Conservation (phyloP, 2,329 filamentous ascomycete genomes). For the Scortechinia acanthostroma region DNA sequence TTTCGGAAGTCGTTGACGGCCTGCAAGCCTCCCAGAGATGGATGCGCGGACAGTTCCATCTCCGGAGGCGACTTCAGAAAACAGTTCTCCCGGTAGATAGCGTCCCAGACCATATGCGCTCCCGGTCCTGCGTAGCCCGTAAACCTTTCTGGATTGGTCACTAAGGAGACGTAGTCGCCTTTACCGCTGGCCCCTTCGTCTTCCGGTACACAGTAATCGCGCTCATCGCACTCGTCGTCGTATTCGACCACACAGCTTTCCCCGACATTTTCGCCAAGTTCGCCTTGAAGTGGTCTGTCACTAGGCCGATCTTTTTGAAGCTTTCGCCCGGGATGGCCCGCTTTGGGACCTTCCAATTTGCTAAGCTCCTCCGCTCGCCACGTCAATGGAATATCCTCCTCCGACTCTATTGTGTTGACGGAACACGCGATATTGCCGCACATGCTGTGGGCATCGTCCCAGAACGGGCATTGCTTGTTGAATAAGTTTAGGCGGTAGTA, state of each 20-base stretch:
- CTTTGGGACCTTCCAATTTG: slow-evolving; percentile 83
- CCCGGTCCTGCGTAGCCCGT: slow-evolving; percentile 86
- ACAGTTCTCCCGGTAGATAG: slow-evolving; percentile 95
- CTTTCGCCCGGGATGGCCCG: slow-evolving; percentile 75
- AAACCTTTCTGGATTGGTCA: slow-evolving; percentile 90
- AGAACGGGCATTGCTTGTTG: slow-evolving; percentile 91
- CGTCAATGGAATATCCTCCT: slow-evolving; percentile 83
- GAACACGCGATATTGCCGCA: slow-evolving; percentile 96
- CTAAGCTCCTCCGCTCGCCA: slow-evolving; percentile 90
- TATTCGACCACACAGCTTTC: slow-evolving; percentile 97
- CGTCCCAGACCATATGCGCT: slow-evolving; percentile 86
- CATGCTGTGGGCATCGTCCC: slow-evolving; percentile 86
- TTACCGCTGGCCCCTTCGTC: slow-evolving; percentile 81
- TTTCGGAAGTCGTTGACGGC: slow-evolving; percentile 55
- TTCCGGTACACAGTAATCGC: slow-evolving; percentile 93
- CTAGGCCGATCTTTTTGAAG: slow-evolving; percentile 65
- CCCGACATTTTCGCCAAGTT: slow-evolving; percentile 77
- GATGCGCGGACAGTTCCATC: slow-evolving; percentile 34
- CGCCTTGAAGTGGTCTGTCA: slow-evolving; percentile 67
- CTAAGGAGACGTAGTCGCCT: slow-evolving; percentile 90
- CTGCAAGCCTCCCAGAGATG: slow-evolving; percentile 25
- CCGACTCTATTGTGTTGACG: slow-evolving; percentile 88
- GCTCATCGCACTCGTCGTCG: slow-evolving; percentile 91
- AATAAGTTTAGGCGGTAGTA: slow-evolving; percentile 94
- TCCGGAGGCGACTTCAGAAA: slow-evolving; percentile 68